Evolutionary conservation across 1,139 yeast species (phyloP).

Genomic region (Wickerhamomyces sp.): DNA sequence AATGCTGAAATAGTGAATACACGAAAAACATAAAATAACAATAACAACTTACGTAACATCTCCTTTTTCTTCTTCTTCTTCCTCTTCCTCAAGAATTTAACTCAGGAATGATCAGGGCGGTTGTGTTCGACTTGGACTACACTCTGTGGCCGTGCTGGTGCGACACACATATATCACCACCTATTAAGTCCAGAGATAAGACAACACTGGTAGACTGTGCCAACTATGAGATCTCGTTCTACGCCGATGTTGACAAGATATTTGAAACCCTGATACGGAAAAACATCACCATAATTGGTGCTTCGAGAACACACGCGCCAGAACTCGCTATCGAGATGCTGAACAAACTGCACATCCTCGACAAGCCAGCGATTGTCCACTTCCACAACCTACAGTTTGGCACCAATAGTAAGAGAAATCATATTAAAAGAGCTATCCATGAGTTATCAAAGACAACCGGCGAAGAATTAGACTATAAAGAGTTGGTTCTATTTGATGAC

Average conservation of each 20-base stretch:
- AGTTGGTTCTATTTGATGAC: slow-evolving; percentile 66
- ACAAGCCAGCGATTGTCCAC: slow-evolving; percentile 40
- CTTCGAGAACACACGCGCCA: slow-evolving; percentile 64
- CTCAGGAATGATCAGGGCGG: slow-evolving; percentile 52
- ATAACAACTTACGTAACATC: no score
- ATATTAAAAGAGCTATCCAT: slow-evolving; percentile 43
- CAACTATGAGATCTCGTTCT: slow-evolving; percentile 49
- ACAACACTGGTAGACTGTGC: slow-evolving; percentile 27
- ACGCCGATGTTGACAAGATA: slow-evolving; percentile 57
- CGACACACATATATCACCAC: slow-evolving; percentile 65
- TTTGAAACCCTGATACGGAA: slow-evolving; percentile 39
- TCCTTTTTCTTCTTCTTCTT: no score
- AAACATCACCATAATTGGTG: slow-evolving; percentile 50
- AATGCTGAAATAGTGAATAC: no score
- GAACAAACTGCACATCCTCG: slow-evolving; percentile 43
- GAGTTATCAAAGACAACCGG: slow-evolving; percentile 37
- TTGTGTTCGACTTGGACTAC: slow-evolving; percentile 73
- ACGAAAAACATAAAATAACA: no score
- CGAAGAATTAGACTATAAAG: slow-evolving; percentile 34
- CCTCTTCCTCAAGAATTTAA: no score
- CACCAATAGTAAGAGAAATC: slow-evolving; percentile 56
- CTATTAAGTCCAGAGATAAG: slow-evolving; percentile 30
- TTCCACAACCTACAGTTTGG: slow-evolving; percentile 66
- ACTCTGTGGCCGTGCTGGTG: slow-evolving; percentile 76
- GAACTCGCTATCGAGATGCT: slow-evolving; percentile 54